Evolutionary conservation across 2,329 filamentous ascomycete genomes (phyloP).

Genomic region (Pseudopithomyces maydicus): DNA sequence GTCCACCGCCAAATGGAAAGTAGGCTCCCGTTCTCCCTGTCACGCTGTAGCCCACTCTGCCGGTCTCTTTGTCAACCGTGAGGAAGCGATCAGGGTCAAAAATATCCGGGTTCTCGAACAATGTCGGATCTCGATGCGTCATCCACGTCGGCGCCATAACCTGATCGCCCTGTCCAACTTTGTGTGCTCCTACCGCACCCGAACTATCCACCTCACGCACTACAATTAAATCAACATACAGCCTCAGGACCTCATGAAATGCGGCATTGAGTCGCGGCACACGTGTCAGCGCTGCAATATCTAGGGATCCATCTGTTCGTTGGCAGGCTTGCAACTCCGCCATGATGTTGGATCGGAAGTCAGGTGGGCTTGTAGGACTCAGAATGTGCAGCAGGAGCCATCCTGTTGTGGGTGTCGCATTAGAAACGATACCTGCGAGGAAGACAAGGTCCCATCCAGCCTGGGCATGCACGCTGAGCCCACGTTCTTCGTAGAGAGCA

Average conservation of each 20-base stretch:
- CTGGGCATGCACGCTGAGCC: background rate
- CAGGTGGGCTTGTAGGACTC: background rate
- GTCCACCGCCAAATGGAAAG: background rate
- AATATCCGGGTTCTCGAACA: background rate
- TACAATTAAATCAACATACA: background rate
- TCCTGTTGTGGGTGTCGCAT: background rate
- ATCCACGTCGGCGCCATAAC: conserved; percentile 1
- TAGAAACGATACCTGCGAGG: background rate
- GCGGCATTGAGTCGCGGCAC: background rate
- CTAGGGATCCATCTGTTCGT: background rate
- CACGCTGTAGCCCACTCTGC: background rate
- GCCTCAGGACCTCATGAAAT: background rate
- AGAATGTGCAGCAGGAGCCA: conserved; percentile 1
- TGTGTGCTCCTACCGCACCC: background rate
- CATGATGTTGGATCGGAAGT: background rate
- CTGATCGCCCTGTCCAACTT: background rate
- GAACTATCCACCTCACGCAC: background rate
- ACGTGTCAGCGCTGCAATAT: background rate
- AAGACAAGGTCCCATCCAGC: conserved; percentile 1
- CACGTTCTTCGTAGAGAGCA: background rate
- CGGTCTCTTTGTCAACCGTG: background rate
- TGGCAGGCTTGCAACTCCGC: background rate
- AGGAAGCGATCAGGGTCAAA: background rate
- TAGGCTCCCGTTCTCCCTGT: background rate
- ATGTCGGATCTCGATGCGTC: background rate